A percentile compares a stretch with the other conserved stretches of the same genome.
Evolutionary conservation across 805 yeast genomes (phyloP).

Genomic region (Ogataea pilisensis): DNA sequence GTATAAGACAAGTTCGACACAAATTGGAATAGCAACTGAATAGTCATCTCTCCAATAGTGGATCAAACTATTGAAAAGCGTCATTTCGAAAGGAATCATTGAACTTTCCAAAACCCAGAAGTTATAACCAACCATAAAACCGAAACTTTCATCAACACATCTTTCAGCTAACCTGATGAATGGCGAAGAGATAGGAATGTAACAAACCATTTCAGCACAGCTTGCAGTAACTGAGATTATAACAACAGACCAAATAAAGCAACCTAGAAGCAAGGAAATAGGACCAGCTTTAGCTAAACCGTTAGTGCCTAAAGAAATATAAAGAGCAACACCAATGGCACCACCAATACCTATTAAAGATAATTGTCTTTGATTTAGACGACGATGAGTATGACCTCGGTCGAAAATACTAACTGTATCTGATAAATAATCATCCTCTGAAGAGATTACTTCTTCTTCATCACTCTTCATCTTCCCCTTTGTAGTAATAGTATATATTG

Average conservation of each 20-base stretch:
- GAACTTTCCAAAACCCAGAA: slow-evolving; percentile 46
- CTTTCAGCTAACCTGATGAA: slow-evolving; percentile 44
- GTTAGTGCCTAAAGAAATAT: slow-evolving; percentile 41
- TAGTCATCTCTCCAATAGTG: slow-evolving; percentile 47
- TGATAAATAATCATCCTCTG: slow-evolving; percentile 5
- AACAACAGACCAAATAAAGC: slow-evolving; percentile 39
- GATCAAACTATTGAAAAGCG: slow-evolving; percentile 42
- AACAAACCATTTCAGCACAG: slow-evolving; percentile 45
- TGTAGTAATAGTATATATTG: no score
- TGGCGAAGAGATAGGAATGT: slow-evolving; percentile 45
- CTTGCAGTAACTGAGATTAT: slow-evolving; percentile 39
- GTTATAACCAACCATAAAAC: slow-evolving; percentile 46
- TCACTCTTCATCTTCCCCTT: slow-evolving; percentile 5
- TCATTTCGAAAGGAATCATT: slow-evolving; percentile 46
- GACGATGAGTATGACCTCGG: slow-evolving; percentile 26
- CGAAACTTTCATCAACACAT: slow-evolving; percentile 42
- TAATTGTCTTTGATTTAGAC: slow-evolving; percentile 39
- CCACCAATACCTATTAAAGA: slow-evolving; percentile 48
- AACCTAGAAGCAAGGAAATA: slow-evolving; percentile 36
- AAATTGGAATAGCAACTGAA: slow-evolving; percentile 43
- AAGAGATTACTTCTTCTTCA: background rate
- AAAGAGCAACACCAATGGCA: slow-evolving; percentile 44
- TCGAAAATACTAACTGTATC: slow-evolving; percentile 8
- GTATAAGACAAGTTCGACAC: slow-evolving; percentile 39
- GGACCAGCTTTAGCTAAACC: slow-evolving; percentile 41